These are phyloP conservation scores for Corylus avellana DNA, from an alignment of 306 rosid genomes.

Conservation along the genomic window DNA sequence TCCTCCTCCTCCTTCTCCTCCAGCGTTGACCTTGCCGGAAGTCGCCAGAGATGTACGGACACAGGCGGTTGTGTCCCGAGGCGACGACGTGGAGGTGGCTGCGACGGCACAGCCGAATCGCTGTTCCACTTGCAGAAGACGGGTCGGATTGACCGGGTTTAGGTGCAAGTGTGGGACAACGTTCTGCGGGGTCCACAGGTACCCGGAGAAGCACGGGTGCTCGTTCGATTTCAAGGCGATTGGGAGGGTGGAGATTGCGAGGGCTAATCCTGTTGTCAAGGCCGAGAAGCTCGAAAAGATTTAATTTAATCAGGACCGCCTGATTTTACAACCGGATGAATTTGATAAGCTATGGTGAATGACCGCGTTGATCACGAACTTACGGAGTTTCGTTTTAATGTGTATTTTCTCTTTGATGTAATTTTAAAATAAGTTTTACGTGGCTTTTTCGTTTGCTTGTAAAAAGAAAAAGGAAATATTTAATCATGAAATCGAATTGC, in stretches of 20 bases:
- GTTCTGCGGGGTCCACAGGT: constrained; percentile 85
- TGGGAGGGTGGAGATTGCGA: constrained; percentile 82
- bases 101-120: constrained; percentile 44
- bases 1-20: constrained; percentile 28
- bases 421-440: constrained; percentile 18
- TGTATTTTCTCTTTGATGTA: background rate
- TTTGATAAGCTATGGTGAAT: background rate
- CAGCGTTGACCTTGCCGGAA: constrained; percentile 16
- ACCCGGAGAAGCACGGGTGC: constrained; percentile 88
- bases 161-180: constrained; percentile 77
- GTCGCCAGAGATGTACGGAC: constrained; percentile 18
- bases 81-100: background rate
- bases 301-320: constrained; percentile 30
- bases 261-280: constrained; percentile 77
- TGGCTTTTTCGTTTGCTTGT: background rate
- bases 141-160: constrained; percentile 83
- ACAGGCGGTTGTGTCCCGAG: background rate
- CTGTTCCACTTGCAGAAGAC: constrained; percentile 70
- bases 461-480: background rate
- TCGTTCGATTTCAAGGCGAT: constrained; percentile 73
- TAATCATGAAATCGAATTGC: constrained; percentile 18
- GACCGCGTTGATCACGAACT: too few relatives aligned
- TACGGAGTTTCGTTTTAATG: too few relatives aligned
- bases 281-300: constrained; percentile 76
- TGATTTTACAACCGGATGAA: background rate